Evolutionary conservation across 306 rosid genomes (phyloP), one percentile per base, ranked within the genome.

Genomic region (Vigna mungo): DNA sequence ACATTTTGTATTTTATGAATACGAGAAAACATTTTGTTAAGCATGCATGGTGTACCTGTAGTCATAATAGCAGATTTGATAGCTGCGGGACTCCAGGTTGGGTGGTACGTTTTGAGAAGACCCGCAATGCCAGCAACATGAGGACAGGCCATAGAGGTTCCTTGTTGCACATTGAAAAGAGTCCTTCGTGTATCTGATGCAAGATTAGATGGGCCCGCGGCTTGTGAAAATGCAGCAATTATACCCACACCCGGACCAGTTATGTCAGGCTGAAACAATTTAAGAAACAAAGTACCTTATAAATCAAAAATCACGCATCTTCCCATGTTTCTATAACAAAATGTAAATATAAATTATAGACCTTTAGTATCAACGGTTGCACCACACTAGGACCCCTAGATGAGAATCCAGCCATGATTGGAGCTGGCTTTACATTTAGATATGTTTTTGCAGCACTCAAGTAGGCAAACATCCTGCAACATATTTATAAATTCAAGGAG

Each of bases 41-140:
- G 49, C 1, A 3, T 1, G 13, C 49, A 44, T 12, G 13, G 5
- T 51, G 46, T 3, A 36, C 95, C 95, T 1, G 92, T 78, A 2
- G 96, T 88, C 90, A 88, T 90, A 53, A 88, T 85, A 2, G 90
- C 96, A 2, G 96, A 90, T 77, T 81, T 86, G n/a, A 88, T 86
- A 34, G 90, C 89, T 0, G 90, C 87, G 0, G 89, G 90, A 64
- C 88, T 90, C 96, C 91, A 90, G n/a, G 43, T 30, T n/a, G 96
- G 91, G 63, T 88, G 74, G 14, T 81, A 77, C 0, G 84, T 71
- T 71, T 82, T 88, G 62, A 90, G 85, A 75, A 90, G 91, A n/a
- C 87, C 89, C 1, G 71, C 92, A 12, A 86, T 30, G 1, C 96
- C 96, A 4, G 92, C 39, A 36, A 85, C 82, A 80, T 88, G 92